Evolutionary conservation across 768 basidiomycete species (phyloP).

Genomic region (Roridomyces roridus): DNA sequence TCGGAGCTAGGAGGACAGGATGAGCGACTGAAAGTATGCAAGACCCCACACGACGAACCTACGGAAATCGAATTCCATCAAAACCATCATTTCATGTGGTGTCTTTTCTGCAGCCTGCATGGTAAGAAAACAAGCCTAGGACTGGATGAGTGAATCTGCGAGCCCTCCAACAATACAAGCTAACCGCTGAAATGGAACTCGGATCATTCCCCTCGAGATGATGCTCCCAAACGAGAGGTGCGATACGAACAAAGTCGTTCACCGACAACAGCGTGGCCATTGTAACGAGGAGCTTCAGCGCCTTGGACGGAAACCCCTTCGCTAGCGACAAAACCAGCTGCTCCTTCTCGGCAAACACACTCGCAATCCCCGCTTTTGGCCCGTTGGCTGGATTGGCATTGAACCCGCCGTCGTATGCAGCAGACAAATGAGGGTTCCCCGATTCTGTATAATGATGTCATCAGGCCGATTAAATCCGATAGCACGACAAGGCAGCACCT

Average conservation of each 20-base stretch:
- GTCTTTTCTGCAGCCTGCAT: conserved; percentile 79
- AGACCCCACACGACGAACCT: conserved; percentile 45
- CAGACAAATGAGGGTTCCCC: conserved; percentile 48
- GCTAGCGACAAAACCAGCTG: conserved; percentile 50
- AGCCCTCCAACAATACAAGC: conserved; percentile 26
- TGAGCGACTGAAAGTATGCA: background rate
- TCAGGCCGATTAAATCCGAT: no score
- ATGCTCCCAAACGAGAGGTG: conserved; percentile 62
- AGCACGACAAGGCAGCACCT: no score
- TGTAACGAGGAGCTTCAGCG: conserved; percentile 66
- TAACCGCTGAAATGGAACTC: conserved; percentile 55
- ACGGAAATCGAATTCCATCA: conserved; percentile 60
- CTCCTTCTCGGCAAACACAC: conserved; percentile 42
- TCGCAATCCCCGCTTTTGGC: conserved; percentile 37
- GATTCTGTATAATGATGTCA: conserved; percentile 41
- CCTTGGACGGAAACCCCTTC: conserved; percentile 51
- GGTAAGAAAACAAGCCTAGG: conserved; percentile 64
- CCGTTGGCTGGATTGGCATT: conserved; percentile 19
- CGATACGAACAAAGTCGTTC: conserved; percentile 58
- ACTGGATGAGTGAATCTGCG: background rate
- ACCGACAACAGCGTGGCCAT: conserved; percentile 59
- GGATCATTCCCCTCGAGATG: conserved; percentile 51
- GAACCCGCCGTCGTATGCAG: conserved; percentile 29
- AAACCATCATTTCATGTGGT: conserved; percentile 50
- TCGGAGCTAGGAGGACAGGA: conserved; percentile 49